phyloP scores from a whole-genome alignment of 2,329 filamentous ascomycete species.

The Fusarium drepaniforme region DNA sequence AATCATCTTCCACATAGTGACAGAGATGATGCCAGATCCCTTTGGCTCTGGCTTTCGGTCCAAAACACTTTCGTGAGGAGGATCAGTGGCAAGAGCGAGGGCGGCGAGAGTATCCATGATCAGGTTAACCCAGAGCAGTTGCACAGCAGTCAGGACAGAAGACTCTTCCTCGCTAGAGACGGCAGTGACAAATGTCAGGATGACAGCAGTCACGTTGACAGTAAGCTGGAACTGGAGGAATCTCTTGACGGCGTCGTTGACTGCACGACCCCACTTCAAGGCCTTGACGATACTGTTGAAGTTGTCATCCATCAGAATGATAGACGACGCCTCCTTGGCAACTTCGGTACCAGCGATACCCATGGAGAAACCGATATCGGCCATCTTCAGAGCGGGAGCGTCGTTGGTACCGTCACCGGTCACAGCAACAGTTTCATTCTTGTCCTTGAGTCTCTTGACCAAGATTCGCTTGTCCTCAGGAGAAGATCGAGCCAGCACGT shows the following conservation, averaged over 20 bases:
- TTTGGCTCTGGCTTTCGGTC: constrained; percentile 77
- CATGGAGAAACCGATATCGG: constrained; percentile 89
- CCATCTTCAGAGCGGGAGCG: constrained; percentile 83
- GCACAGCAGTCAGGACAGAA: constrained; percentile 88
- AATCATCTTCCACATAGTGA: constrained; percentile 99
- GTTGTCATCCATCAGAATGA: constrained; percentile 90
- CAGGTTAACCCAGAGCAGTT: constrained; percentile 95
- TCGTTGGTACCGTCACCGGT: constrained; percentile 90
- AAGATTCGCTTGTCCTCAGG: constrained; percentile 83
- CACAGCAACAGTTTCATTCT: constrained; percentile 83
- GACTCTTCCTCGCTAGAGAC: constrained; percentile 76
- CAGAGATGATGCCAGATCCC: constrained; percentile 76
- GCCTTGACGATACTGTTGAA: constrained; percentile 89
- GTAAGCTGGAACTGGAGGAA: constrained; percentile 84
- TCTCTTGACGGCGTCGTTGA: constrained; percentile 83
- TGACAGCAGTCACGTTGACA: constrained; percentile 92
- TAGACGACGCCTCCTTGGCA: constrained; percentile 86
- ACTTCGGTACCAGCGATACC: constrained; percentile 87
- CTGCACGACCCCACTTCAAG: constrained; percentile 82
- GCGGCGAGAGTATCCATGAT: constrained; percentile 98
- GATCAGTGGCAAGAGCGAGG: constrained; percentile 88
- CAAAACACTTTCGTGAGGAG: constrained; percentile 84
- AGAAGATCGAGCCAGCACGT: constrained; percentile 80
- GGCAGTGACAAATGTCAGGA: constrained; percentile 88
- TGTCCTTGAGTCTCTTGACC: constrained; percentile 77